Base-by-base conservation (phyloP, 2,329 filamentous ascomycete genomes). In the Pseudogymnoascus destructans region DNA sequence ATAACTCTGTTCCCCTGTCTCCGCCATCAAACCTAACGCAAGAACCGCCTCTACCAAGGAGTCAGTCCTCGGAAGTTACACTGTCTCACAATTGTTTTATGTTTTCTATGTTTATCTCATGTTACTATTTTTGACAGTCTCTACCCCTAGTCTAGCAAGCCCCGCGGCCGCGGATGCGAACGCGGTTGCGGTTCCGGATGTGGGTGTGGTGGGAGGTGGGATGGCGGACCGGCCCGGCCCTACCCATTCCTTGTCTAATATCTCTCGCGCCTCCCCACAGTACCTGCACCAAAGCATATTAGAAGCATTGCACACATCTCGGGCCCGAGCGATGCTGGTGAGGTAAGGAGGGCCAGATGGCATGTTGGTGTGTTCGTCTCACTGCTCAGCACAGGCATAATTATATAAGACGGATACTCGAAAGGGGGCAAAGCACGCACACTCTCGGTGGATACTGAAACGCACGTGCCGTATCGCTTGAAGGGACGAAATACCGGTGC, bases 221-320 rank as follows among this genome's bases (percentile, higher is more conserved):
- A n/a, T n/a, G n/a, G n/a, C n/a, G n/a, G n/a, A n/a, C n/a, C n/a
- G n/a, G n/a, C n/a, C n/a, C n/a, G n/a, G n/a, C n/a, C n/a, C n/a
- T n/a, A n/a, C n/a, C n/a, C n/a, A 52, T 52, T 52, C 42, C 42
- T 52, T 52, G 42, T 52, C 42, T 23, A 52, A 52, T 52, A 52
- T 52, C 42, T 52, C 42, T 52, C 17, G 42, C 42, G n/a, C 42
- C 42, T 52, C 42, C 25, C 42, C 42, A 52, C 42, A 52, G 42
- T 52, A 52, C 23, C 42, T 52, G 42, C 42, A 52, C 42, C n/a
- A 52, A 52, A 52, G 23, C 42, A 52, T 52, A 52, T 52, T 52
- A 52, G 23, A 52, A 52, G 25, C 23, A 17, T 23, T 21, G 10
- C 42, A 30, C 42, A 52, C 42, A 52, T 30, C 9, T 25, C 23